Percentiles rank a stretch among this genome's conserved stretches.
Conservation (phyloP, 192 early-diverging fungal genomes). For the Geosiphon pyriformis region DNA sequence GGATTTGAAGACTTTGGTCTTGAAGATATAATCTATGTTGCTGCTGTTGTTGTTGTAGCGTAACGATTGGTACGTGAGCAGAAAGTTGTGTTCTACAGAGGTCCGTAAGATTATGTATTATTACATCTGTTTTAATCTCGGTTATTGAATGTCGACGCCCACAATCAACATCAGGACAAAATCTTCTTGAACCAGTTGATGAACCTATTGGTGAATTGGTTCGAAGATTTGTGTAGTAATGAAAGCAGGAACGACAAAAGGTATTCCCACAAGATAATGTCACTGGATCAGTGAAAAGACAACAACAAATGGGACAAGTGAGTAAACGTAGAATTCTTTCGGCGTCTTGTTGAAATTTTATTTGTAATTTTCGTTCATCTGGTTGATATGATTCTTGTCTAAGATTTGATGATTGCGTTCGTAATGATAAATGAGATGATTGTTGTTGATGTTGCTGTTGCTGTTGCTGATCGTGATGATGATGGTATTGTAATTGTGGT, state of each 20-base stretch:
- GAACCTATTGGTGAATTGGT: not conserved
- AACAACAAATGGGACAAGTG: not conserved
- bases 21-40: not conserved
- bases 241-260: slow-evolving; percentile 7
- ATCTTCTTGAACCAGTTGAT: not conserved
- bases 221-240: too few species aligned
- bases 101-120: slow-evolving; percentile 9
- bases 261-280: slow-evolving; percentile 19
- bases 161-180: slow-evolving; percentile 8
- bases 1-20: not conserved
- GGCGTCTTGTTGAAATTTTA: not conserved
- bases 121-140: not conserved
- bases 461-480: not conserved
- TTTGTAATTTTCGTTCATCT: not conserved
- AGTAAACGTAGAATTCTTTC: not conserved
- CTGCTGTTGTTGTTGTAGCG: not conserved
- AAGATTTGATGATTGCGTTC: not conserved
- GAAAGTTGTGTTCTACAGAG: not conserved
- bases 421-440: not conserved
- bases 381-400: not conserved
- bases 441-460: not conserved
- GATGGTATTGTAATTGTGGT: not conserved
- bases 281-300: not conserved
- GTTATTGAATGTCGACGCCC: not conserved
- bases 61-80: not conserved